Evolutionary conservation across 163 green algal species (phyloP).

Genomic region (Scenedesmus sp.): DNA sequence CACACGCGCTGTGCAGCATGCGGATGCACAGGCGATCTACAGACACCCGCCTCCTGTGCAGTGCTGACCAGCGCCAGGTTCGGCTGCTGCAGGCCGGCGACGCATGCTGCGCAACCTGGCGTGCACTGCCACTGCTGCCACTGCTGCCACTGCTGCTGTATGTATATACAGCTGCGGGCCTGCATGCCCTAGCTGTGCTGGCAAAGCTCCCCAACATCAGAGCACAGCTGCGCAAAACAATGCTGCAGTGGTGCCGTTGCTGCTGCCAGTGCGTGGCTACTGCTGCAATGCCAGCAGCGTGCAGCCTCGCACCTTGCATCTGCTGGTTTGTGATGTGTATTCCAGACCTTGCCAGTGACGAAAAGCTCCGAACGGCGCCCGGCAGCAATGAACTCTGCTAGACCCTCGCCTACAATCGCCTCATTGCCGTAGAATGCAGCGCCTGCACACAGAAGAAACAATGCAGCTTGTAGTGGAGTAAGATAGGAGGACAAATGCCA

Average conservation of each 20-base stretch:
- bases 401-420: slow-evolving; percentile 80
- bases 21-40: too few relatives aligned
- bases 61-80: slow-evolving; percentile 26
- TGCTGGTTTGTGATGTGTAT: slow-evolving; percentile 81
- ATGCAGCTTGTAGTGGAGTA: not conserved
- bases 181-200: too few relatives aligned
- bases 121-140: not conserved
- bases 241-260: not conserved
- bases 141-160: not conserved
- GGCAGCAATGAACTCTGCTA: slow-evolving; percentile 71
- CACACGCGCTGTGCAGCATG: too few relatives aligned
- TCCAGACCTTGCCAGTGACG: slow-evolving; percentile 93
- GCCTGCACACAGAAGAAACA: not conserved
- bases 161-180: too few relatives aligned
- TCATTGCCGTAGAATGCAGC: slow-evolving; percentile 83
- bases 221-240: too few relatives aligned
- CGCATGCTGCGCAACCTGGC: not conserved
- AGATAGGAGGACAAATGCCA: too few relatives aligned
- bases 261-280: not conserved
- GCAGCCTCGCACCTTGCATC: slow-evolving; percentile 48
- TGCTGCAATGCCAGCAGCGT: slow-evolving; percentile 50
- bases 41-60: too few relatives aligned
- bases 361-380: slow-evolving; percentile 83
- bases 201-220: too few relatives aligned
- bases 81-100: slow-evolving; percentile 9